Percentiles rank a stretch among this genome's conserved stretches.
phyloP scores from a whole-genome alignment of 2,329 filamentous ascomycete species.

The Penicillium sp. region DNA sequence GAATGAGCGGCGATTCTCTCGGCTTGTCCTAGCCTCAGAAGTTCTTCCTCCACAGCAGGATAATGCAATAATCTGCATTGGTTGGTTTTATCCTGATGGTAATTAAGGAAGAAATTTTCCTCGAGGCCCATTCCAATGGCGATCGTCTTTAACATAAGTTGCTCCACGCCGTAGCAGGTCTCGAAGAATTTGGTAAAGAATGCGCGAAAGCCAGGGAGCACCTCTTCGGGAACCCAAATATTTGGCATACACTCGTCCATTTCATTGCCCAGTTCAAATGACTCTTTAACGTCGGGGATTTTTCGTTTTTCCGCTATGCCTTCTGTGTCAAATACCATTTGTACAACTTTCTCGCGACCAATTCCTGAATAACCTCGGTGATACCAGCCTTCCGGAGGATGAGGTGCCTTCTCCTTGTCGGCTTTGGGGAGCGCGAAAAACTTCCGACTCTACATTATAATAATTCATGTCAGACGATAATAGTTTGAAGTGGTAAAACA shows the following conservation, averaged over 20 bases:
- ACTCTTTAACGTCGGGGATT: slow-evolving; percentile 27
- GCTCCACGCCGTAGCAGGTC: slow-evolving; percentile 43
- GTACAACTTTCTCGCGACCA: slow-evolving; percentile 7
- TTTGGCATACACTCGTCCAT: slow-evolving; percentile 48
- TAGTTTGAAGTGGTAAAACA: background rate
- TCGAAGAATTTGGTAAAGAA: slow-evolving; percentile 42
- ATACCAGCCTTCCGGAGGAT: slow-evolving; percentile 8
- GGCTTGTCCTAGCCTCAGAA: background rate
- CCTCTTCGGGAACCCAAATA: slow-evolving; percentile 51
- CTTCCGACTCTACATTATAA: background rate
- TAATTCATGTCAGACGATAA: background rate
- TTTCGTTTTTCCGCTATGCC: slow-evolving; percentile 4
- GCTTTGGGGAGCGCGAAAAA: slow-evolving; percentile 7
- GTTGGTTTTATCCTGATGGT: slow-evolving; percentile 13
- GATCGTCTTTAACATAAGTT: slow-evolving; percentile 10
- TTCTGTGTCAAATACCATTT: slow-evolving; percentile 9
- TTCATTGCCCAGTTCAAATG: slow-evolving; percentile 53
- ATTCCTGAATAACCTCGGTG: slow-evolving; percentile 9
- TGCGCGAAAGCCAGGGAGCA: slow-evolving; percentile 47
- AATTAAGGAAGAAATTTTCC: background rate
- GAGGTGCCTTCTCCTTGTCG: slow-evolving; percentile 8
- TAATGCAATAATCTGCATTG: slow-evolving; percentile 21
- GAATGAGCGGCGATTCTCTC: slow-evolving; percentile 18
- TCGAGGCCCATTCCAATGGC: background rate
- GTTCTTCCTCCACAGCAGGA: slow-evolving; percentile 10